Percentiles rank a stretch among this genome's conserved stretches.
These are phyloP conservation scores for Echium plantagineum DNA, from an alignment of 257 asterid species.

Conservation along the genomic window DNA sequence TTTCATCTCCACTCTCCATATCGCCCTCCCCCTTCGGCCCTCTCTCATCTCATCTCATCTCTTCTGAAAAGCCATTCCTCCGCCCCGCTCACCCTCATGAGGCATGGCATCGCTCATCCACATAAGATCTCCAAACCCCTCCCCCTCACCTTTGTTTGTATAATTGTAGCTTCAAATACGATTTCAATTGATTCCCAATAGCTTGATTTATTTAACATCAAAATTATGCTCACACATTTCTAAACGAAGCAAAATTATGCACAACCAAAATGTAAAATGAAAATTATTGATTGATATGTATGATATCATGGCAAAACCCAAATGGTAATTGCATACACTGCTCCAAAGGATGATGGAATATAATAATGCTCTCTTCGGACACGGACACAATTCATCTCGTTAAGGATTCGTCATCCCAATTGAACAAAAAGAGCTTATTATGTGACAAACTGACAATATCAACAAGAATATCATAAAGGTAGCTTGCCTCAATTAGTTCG, in stretches of 20 bases:
- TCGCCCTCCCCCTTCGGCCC: no score
- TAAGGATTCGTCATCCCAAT: neutral
- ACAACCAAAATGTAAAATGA: neutral
- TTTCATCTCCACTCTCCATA: no score
- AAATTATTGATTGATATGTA: neutral
- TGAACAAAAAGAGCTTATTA: conserved; percentile 7
- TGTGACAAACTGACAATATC: conserved; percentile 5
- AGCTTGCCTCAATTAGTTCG: conserved; percentile 5
- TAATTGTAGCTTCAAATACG: no score
- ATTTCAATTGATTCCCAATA: no score
- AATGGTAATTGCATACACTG: conserved; percentile 15
- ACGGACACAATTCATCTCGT: neutral
- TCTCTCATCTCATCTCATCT: no score
- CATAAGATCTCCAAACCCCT: no score
- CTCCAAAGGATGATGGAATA: conserved; percentile 15
- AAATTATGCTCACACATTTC: no score
- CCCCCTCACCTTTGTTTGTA: no score
- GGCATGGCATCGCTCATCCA: no score
- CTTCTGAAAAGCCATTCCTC: no score
- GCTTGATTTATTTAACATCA: no score
- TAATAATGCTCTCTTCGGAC: conserved; percentile 9
- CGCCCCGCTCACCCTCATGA: no score
- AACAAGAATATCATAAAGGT: conserved; percentile 1
- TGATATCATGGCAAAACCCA: conserved; percentile 17
- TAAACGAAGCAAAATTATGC: neutral